Percentiles rank a stretch among this genome's conserved stretches.
phyloP scores from a whole-genome alignment of 2,329 filamentous ascomycete species.

The Calonectria pauciramosa region DNA sequence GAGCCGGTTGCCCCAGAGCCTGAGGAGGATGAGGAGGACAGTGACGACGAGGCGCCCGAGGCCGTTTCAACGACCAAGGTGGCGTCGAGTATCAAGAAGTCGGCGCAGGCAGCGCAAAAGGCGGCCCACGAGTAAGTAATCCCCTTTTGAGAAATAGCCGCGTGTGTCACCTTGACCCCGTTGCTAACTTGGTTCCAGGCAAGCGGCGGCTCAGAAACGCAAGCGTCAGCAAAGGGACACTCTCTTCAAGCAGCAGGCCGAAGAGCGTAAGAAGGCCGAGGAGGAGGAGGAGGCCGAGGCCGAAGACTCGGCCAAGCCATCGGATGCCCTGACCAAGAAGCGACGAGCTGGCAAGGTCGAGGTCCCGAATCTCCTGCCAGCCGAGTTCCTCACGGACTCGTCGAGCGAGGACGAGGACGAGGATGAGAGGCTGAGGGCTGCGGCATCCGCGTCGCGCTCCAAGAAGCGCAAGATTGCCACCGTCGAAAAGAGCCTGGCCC shows the following conservation, averaged over 20 bases:
- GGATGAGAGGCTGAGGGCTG: slow-evolving; percentile 41
- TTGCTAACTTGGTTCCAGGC: slow-evolving; percentile 51
- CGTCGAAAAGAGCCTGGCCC: slow-evolving; percentile 54
- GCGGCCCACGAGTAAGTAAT: slow-evolving; percentile 65
- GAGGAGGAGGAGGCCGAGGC: slow-evolving; percentile 41
- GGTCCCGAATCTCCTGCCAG: slow-evolving; percentile 64
- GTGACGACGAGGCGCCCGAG: slow-evolving; percentile 70
- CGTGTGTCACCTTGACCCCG: not conserved
- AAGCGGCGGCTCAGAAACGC: slow-evolving; percentile 64
- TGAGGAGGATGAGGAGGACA: slow-evolving; percentile 56
- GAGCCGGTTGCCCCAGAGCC: slow-evolving; percentile 34
- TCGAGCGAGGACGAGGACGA: slow-evolving; percentile 58
- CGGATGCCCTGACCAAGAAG: slow-evolving; percentile 27
- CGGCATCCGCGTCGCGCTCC: slow-evolving; percentile 40
- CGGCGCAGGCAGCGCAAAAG: slow-evolving; percentile 61
- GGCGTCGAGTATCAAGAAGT: slow-evolving; percentile 61
- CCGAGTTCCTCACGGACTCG: slow-evolving; percentile 67
- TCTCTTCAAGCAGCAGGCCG: slow-evolving; percentile 68
- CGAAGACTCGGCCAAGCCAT: slow-evolving; percentile 21
- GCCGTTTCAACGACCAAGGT: slow-evolving; percentile 68
- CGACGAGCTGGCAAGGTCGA: slow-evolving; percentile 51
- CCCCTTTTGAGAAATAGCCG: not conserved
- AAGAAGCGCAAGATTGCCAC: slow-evolving; percentile 62
- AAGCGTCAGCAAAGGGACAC: slow-evolving; percentile 69
- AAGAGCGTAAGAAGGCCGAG: slow-evolving; percentile 59